Evolutionary conservation across 2,329 filamentous ascomycete genomes (phyloP).

Genomic region (Cylindrodendrum hubeiense): DNA sequence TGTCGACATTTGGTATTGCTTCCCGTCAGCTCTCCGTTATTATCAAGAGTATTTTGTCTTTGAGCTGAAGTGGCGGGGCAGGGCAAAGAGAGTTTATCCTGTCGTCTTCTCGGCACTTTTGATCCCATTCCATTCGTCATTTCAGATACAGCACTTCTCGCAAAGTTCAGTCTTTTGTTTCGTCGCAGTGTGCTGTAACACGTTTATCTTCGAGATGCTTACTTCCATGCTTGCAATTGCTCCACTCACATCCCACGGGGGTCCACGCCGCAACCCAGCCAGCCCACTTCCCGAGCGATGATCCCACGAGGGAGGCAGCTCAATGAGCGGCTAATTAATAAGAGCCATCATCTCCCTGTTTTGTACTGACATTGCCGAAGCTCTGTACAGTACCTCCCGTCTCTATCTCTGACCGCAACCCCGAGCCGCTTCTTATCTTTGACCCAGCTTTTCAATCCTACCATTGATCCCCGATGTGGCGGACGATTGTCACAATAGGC

Average conservation of each 20-base stretch:
- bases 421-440: neutral
- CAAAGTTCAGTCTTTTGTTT: neutral
- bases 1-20: conserved; percentile 4
- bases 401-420: neutral
- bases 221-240: neutral
- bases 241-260: conserved; percentile 4
- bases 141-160: neutral
- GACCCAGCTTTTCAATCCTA: conserved; percentile 1
- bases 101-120: neutral
- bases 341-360: neutral
- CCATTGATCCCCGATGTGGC: neutral
- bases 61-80: neutral
- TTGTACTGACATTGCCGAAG: neutral
- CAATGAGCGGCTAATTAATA: conserved; percentile 5
- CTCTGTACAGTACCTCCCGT: neutral
- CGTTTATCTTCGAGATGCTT: conserved; percentile 15
- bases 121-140: neutral
- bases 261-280: neutral
- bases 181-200: conserved; percentile 2
- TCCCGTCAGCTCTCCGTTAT: neutral
- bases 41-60: neutral
- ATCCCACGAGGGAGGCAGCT: conserved; percentile 15
- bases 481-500: neutral
- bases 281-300: conserved; percentile 18
- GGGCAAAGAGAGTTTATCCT: neutral